Percentiles rank a stretch among this genome's conserved stretches.
phyloP scores from a whole-genome alignment of 805 yeast species.

The Saturnispora zaruensis region DNA sequence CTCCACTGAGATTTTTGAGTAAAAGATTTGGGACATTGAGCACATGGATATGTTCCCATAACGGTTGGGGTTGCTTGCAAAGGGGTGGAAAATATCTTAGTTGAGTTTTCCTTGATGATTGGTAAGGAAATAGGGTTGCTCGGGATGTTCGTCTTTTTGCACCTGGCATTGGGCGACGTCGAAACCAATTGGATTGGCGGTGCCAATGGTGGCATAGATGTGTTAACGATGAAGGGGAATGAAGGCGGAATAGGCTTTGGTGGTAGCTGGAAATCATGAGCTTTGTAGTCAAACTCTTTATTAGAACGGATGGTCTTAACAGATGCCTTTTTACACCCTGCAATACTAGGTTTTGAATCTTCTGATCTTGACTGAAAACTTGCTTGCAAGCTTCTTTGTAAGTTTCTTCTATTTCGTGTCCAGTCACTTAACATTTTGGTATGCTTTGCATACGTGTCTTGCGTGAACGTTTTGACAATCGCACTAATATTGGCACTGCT shows the following conservation, averaged over 20 bases:
- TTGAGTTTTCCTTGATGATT: not conserved
- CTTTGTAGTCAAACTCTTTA: not conserved
- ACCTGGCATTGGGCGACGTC: not conserved
- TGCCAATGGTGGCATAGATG: not conserved
- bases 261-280: not conserved
- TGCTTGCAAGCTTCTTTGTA: not conserved
- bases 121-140: not conserved
- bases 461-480: not conserved
- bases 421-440: not conserved
- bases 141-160: not conserved
- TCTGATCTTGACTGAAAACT: too few relatives aligned
- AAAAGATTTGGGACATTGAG: slow-evolving; percentile 36
- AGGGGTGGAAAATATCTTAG: not conserved
- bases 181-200: not conserved
- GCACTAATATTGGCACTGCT: not conserved
- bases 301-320: not conserved
- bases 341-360: not conserved
- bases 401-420: slow-evolving; percentile 1
- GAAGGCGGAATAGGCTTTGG: not conserved
- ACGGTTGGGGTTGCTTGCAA: not conserved
- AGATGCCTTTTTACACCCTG: not conserved
- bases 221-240: not conserved
- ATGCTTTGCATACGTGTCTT: not conserved
- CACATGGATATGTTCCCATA: slow-evolving; percentile 20
- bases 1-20: slow-evolving; percentile 59